Evolutionary conservation across 768 basidiomycete species (phyloP), one percentile per base, ranked within the genome.

Genomic region (Mycena metata): DNA sequence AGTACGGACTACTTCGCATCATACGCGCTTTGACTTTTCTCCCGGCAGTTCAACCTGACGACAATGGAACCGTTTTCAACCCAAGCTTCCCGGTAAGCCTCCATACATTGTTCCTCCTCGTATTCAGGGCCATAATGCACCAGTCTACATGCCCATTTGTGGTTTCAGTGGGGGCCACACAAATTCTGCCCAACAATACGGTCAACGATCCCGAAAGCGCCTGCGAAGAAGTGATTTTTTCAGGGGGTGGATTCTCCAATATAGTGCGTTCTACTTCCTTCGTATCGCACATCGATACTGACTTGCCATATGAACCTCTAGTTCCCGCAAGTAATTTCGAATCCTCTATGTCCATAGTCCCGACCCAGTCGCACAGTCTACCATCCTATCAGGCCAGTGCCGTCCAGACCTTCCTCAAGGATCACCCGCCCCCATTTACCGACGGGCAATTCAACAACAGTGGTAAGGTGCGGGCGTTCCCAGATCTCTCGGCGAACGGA

Each of bases 241-340:
- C 86, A 16, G 80, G 87, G 23, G 88, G 87, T 51, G 88, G 87
- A 55, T 88, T 88, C 72, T 84, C 80, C 3, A 82, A 82, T 57
- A 80, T 81, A 24, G n/a, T n/a, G n/a, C n/a, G n/a, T n/a, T n/a
- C n/a, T n/a, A n/a, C n/a, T n/a, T n/a, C n/a, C n/a, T n/a, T n/a
- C n/a, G n/a, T n/a, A n/a, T n/a, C n/a, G n/a, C n/a, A n/a, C n/a
- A n/a, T n/a, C n/a, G n/a, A n/a, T n/a, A n/a, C n/a, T n/a, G n/a
- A n/a, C n/a, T n/a, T n/a, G n/a, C n/a, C n/a, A n/a, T n/a, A n/a
- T n/a, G n/a, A n/a, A n/a, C n/a, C n/a, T n/a, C n/a, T n/a, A n/a
- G n/a, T 83, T 82, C 72, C 71, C 80, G 81, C 81, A 15, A 39
- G 76, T 75, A 19, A 42, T 16, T 54, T 21, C 12, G 23, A 45